A percentile compares a stretch with the other conserved stretches of the same genome.
Conservation (phyloP, 1,284 basidiomycete genomes). For the Schizophyllum amplum region DNA sequence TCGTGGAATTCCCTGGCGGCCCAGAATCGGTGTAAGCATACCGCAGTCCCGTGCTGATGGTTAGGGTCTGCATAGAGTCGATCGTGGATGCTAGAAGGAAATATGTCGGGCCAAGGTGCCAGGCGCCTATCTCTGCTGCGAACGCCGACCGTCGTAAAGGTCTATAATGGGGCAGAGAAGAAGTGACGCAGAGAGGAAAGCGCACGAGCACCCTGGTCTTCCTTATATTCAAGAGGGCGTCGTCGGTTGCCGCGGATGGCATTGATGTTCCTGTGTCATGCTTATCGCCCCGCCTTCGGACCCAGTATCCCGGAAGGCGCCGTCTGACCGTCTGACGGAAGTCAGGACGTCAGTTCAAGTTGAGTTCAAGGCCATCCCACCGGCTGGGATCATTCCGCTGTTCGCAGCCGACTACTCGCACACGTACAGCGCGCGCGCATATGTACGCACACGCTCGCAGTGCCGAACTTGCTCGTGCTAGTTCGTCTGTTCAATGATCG, state of each 20-base stretch:
- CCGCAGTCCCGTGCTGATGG: neutral
- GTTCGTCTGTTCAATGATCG: neutral
- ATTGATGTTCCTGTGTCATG: neutral
- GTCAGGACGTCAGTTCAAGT: neutral
- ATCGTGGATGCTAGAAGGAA: neutral
- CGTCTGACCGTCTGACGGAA: neutral
- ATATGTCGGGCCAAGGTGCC: neutral
- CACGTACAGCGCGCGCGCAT: neutral
- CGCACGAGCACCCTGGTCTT: neutral
- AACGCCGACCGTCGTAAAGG: too few species aligned
- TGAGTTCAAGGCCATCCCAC: neutral
- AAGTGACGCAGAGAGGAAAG: neutral
- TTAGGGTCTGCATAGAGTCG: neutral
- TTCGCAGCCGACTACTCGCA: neutral
- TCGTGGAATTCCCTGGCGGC: neutral
- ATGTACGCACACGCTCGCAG: neutral
- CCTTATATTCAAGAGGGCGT: neutral
- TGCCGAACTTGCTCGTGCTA: neutral
- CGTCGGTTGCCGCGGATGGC: neutral
- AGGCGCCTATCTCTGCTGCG: neutral
- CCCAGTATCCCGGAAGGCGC: neutral
- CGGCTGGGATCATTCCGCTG: neutral
- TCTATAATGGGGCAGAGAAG: neutral
- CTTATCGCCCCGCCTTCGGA: neutral
- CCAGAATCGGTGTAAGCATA: neutral